Base-by-base conservation (phyloP, 148 eudicot genomes). In the Vaccinium myrtillus region DNA sequence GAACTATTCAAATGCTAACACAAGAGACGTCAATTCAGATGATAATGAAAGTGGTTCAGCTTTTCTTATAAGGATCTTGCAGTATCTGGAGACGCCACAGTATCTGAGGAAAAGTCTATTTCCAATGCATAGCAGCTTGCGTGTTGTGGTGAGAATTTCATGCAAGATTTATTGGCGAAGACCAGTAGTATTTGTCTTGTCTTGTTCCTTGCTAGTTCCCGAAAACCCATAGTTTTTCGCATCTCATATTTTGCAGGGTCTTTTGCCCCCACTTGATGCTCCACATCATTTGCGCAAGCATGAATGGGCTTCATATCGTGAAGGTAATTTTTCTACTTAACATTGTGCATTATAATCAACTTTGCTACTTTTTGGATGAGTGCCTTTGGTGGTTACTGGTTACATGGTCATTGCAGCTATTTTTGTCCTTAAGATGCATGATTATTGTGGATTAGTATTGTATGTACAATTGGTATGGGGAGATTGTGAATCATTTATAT, bases 271-370 rank as follows among this genome's bases (percentile, higher is more conserved):
- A 67, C 96, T 97, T 84, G 99, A 97, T 87, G 99, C 99, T 77
- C 99, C 99, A 69, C 99, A 95, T 91, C 99, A 97, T 87, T 90
- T 95, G 78, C 98, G 99, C 39, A 95, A 94, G 93, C 98, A 97
- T 81, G 99, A 97, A 94, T 97, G 99, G 99, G 98, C 87, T 89
- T 83, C 95, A 8, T 97, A 94, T 86, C 87, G 99, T 83, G 99
- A 97, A 92, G 99, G 99, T 76, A 94, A 86, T 8, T 59, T 75
- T 56, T 39, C 54, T 43, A 43, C 84, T 69, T 79, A 25, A 76
- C 51, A 46, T 36, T 76, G 19, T 54, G 58, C 51, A 0, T 54
- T 78, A 15, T 48, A 79, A 39, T 50, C 7, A 23, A 16, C 65
- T 79, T 19, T 36, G 25, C n/a, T 79, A 32, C 18, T 32, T 32